Base-by-base conservation (phyloP, 139 green algal genomes). In the Ettlia oleoabundans region DNA sequence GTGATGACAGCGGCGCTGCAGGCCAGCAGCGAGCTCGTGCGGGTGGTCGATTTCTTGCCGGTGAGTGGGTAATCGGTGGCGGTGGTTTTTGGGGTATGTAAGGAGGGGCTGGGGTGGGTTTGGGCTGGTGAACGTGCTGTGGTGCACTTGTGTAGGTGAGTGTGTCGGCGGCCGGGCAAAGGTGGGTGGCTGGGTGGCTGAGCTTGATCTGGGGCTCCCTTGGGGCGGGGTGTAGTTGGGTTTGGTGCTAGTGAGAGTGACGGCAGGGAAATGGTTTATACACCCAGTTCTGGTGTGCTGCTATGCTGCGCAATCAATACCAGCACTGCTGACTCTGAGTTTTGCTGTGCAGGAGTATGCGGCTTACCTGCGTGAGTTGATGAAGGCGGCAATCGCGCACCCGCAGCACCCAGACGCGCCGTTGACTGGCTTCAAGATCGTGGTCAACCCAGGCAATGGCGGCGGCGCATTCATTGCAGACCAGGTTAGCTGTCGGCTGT, bases 381-480 rank as follows among this genome's bases (percentile, higher is more conserved):
- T 97, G 68, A 91, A 89, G 79, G 76, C 89, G 41, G 90, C 86
- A 1, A 88, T 95, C 8, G 80, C 88, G 63, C 75, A 88, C 62
- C 67, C 72, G 15, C 55, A 73, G 3, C 63, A 90, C 64, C 86
- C 81, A 33, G 89, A 95, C 26, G 72, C 82, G 32, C 94, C 93
- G 33, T 78, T 98, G 52, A 65, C 76, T 8, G 92, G 90, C 38
- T 89, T 95, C 69, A 90, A 92, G 41, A 84, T 93, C 22, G 82
- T 88, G 55, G 87, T 93, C 53, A 87, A 93, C 78, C 72, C 89
- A 8, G 89, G 95, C 71, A 98, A 98, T 82, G 96, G 96, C 19
- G 82, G 85, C 42, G 96, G 96, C 38, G 96, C 93, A 32, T 98
- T 97, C 88, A 95, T 98, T 43, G 95, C 94, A 0, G 90, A 80